These are phyloP conservation scores for Fusarium sp. DNA, from an alignment of 2,329 filamentous ascomycete genomes.

Conservation along the genomic window DNA sequence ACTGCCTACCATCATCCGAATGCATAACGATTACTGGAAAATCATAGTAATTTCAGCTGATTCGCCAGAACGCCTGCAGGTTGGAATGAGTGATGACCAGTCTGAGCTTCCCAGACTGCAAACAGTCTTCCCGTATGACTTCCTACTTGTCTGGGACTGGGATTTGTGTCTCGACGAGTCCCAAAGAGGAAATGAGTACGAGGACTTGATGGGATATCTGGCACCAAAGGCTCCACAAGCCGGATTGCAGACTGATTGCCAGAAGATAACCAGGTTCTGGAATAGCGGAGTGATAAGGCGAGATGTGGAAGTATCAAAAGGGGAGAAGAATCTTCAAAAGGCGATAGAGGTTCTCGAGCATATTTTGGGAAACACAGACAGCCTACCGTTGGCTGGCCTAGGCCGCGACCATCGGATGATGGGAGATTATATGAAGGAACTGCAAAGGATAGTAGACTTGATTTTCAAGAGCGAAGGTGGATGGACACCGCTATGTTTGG, in stretches of 20 bases:
- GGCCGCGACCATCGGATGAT: fast-evolving
- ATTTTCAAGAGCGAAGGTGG: fast-evolving
- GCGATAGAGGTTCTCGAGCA: fast-evolving
- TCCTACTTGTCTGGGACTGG: neutral
- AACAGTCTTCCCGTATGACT: fast-evolving
- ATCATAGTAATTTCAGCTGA: neutral
- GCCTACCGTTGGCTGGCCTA: fast-evolving
- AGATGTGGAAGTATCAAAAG: fast-evolving
- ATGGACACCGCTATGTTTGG: too few species aligned
- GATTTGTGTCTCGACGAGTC: fast-evolving
- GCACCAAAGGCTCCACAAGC: too few species aligned
- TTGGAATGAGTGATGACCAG: neutral
- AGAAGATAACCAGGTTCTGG: too few species aligned
- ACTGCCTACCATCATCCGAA: neutral
- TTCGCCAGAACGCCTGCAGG: fast-evolving
- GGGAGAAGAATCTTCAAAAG: fast-evolving
- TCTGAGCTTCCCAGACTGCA: fast-evolving
- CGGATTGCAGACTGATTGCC: too few species aligned
- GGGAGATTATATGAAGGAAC: too few species aligned
- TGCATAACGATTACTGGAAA: neutral
- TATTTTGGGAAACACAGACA: fast-evolving
- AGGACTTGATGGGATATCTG: too few species aligned
- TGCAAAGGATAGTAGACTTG: too few species aligned
- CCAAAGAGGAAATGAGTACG: fast-evolving
- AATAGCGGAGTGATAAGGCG: too few species aligned